Percentiles rank a stretch among this genome's conserved stretches.
phyloP scores from a whole-genome alignment of 2,329 filamentous ascomycete species.

The Raffaelea arxii region DNA sequence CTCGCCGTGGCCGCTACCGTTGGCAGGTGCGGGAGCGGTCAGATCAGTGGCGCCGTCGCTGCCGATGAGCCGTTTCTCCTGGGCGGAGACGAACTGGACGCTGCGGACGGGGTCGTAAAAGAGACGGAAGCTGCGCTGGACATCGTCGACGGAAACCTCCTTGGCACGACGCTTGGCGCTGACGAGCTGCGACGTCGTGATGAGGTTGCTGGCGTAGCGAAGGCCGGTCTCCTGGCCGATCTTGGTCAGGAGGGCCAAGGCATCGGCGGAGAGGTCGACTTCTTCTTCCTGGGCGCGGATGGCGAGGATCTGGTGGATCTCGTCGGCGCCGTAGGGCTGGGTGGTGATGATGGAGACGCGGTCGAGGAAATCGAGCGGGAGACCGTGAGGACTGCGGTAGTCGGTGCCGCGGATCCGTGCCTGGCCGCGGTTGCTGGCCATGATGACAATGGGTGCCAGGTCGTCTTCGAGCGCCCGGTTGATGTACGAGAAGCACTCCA shows the following conservation, averaged over 20 bases:
- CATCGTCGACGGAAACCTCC: conserved; percentile 77
- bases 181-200: conserved; percentile 85
- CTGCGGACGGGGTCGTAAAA: conserved; percentile 88
- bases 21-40: conserved; percentile 37
- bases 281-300: conserved; percentile 95
- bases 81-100: conserved; percentile 82
- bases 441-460: conserved; percentile 93
- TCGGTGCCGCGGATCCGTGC: conserved; percentile 88
- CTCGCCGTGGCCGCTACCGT: conserved; percentile 43
- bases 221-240: conserved; percentile 88
- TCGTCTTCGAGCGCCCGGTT: conserved; percentile 94
- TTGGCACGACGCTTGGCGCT: conserved; percentile 76
- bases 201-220: conserved; percentile 94
- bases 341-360: conserved; percentile 95
- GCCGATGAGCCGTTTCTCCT: conserved; percentile 87
- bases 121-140: conserved; percentile 84
- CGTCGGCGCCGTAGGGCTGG: conserved; percentile 68
- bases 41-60: conserved; percentile 75
- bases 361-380: conserved; percentile 93
- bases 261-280: conserved; percentile 81
- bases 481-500: conserved; percentile 98
- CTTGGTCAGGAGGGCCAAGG: conserved; percentile 86
- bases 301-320: conserved; percentile 85
- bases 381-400: conserved; percentile 85
- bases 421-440: conserved; percentile 94